A percentile compares a stretch with the other conserved stretches of the same genome.
These are phyloP conservation scores for Lasiodiplodia sp. DNA, from an alignment of 2,329 filamentous ascomycete genomes.

Conservation along the genomic window DNA sequence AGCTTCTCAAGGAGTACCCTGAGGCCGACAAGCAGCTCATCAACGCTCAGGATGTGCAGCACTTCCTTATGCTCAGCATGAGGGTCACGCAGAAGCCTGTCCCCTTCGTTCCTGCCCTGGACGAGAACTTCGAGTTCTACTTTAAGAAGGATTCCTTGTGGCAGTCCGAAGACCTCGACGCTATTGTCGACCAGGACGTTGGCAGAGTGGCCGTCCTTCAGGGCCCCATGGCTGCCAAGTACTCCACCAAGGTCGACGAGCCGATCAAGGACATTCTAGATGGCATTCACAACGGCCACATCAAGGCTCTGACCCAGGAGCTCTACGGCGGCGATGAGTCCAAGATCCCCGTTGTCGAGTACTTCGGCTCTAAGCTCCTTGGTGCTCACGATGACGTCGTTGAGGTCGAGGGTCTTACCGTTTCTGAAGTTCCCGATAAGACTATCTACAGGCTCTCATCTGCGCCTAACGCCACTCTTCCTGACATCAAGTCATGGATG, in stretches of 20 bases:
- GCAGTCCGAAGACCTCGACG: constrained; percentile 97
- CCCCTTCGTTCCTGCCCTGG: constrained; percentile 92
- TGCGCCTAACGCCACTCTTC: constrained; percentile 75
- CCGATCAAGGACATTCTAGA: constrained; percentile 95
- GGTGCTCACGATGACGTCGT: constrained; percentile 69
- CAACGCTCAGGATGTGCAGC: constrained; percentile 97
- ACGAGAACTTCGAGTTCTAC: constrained; percentile 98
- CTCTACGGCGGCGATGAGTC: constrained; percentile 77
- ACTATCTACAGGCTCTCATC: constrained; percentile 83
- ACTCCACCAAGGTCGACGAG: constrained; percentile 88
- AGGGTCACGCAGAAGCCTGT: constrained; percentile 94
- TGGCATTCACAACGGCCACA: constrained; percentile 87
- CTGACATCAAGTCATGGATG: constrained; percentile 83
- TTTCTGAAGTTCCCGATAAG: constrained; percentile 81
- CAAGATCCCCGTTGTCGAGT: constrained; percentile 85
- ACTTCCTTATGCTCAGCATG: constrained; percentile 93
- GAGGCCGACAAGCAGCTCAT: constrained; percentile 90
- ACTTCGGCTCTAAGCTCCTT: constrained; percentile 89
- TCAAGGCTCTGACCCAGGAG: constrained; percentile 78
- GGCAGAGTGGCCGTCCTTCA: constrained; percentile 95
- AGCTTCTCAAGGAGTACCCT: constrained; percentile 82
- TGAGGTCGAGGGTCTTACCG: constrained; percentile 85
- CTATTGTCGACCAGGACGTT: constrained; percentile 94
- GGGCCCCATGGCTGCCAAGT: constrained; percentile 90
- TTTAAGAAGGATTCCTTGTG: constrained; percentile 99